Conservation (phyloP, 2,329 filamentous ascomycete genomes). For the Plectosphaerella plurivora region DNA sequence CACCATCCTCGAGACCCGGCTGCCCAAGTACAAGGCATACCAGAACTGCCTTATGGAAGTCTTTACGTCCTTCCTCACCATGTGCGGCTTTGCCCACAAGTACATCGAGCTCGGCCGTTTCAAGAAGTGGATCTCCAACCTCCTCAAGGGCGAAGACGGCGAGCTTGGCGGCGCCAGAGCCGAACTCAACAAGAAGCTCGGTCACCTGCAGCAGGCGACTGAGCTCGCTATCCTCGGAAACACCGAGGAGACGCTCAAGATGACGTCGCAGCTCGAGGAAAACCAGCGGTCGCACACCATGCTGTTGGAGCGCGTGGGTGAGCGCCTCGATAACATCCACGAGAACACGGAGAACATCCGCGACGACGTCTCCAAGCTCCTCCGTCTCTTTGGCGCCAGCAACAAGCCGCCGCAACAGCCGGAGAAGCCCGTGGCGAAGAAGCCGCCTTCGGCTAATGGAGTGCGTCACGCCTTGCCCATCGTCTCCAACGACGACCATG, state of each 20-base stretch:
- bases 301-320: constrained; percentile 19
- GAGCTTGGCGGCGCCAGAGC: constrained; percentile 23
- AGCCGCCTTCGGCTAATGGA: constrained; percentile 14
- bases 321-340: constrained; percentile 18
- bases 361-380: constrained; percentile 19
- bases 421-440: constrained; percentile 8
- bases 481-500: constrained; percentile 16
- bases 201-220: constrained; percentile 23
- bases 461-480: constrained; percentile 17
- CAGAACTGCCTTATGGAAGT: constrained; percentile 30
- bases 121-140: constrained; percentile 24
- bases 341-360: constrained; percentile 20
- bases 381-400: constrained; percentile 17
- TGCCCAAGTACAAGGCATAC: constrained; percentile 22
- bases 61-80: constrained; percentile 24
- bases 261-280: constrained; percentile 18
- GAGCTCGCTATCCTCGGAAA: constrained; percentile 27
- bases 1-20: constrained; percentile 24
- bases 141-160: constrained; percentile 22
- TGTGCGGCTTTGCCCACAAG: constrained; percentile 27
- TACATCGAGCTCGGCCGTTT: constrained; percentile 27
- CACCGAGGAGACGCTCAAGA: constrained; percentile 22
- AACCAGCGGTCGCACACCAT: constrained; percentile 18
- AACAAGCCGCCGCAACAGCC: constrained; percentile 7
- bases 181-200: constrained; percentile 19